Conservation (phyloP, 768 basidiomycete species). For the Lactarius akahatsu region DNA sequence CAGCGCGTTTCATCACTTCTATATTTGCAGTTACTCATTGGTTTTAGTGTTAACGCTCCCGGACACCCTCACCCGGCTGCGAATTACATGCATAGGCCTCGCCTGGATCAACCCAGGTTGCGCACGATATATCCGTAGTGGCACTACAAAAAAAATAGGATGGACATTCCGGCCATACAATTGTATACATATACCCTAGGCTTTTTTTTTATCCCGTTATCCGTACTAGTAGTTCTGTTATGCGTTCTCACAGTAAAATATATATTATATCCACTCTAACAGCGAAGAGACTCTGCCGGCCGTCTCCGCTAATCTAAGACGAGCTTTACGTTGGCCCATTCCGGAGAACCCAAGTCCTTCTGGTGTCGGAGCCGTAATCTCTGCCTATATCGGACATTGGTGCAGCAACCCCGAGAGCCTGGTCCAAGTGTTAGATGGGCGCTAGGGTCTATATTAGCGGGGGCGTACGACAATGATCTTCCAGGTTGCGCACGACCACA, state of each 20-base stretch:
- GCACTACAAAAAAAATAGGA: not conserved
- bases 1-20: not conserved
- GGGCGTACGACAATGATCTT: constrained; percentile 57
- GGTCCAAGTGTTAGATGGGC: constrained; percentile 13
- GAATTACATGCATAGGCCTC: constrained; percentile 3
- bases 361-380: constrained; percentile 44
- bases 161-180: not conserved
- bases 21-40: constrained; percentile 4
- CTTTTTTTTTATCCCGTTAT: constrained; percentile 17
- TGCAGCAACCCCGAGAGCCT: constrained; percentile 53
- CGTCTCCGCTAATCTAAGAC: constrained; percentile 23
- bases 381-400: constrained; percentile 55
- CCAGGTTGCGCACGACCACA: constrained; percentile 41
- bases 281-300: not conserved
- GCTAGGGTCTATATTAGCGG: not conserved
- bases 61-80: not conserved
- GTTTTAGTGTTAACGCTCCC: constrained; percentile 1
- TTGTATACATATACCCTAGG: not conserved
- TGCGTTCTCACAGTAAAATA: not conserved
- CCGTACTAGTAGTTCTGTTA: constrained; percentile 9
- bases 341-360: constrained; percentile 28
- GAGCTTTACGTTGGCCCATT: constrained; percentile 27
- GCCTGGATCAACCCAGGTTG: constrained; percentile 10
- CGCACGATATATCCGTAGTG: constrained; percentile 25
- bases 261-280: constrained; percentile 10